Conservation (phyloP, 768 basidiomycete genomes). For the Kwoniella mangroviensis region DNA sequence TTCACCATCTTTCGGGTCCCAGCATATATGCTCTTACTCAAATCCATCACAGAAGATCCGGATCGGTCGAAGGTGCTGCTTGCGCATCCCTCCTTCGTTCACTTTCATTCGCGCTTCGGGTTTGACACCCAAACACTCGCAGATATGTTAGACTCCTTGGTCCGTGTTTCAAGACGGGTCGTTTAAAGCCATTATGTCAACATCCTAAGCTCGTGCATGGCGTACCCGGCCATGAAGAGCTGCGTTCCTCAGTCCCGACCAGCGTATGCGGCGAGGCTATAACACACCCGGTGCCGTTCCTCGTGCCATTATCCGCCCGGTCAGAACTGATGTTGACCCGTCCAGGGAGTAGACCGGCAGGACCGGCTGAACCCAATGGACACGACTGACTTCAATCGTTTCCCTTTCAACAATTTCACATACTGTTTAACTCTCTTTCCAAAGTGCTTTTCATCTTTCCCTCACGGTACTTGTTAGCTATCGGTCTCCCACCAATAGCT, state of each 20-base stretch:
- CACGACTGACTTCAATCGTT: conserved; percentile 72
- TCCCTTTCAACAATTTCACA: conserved; percentile 81
- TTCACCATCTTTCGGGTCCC: no score
- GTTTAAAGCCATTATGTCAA: conserved; percentile 78
- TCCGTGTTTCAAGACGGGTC: conserved; percentile 85
- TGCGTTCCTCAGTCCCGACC: conserved; percentile 69
- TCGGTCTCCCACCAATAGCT: conserved; percentile 80
- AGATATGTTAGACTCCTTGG: conserved; percentile 84
- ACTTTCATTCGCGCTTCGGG: conserved; percentile 71
- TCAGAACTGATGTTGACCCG: conserved; percentile 72
- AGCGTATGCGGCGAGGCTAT: conserved; percentile 67
- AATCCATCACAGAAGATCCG: no score
- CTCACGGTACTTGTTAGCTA: conserved; percentile 81
- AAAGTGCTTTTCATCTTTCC: conserved; percentile 83
- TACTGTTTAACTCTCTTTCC: conserved; percentile 80
- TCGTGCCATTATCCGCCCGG: conserved; percentile 64
- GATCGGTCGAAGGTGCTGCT: no score
- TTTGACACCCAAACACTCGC: conserved; percentile 79
- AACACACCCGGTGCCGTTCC: conserved; percentile 70
- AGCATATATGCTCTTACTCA: no score
- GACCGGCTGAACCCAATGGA: conserved; percentile 65
- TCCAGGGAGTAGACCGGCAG: conserved; percentile 66
- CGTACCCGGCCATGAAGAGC: conserved; percentile 65
- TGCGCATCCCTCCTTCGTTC: no score
- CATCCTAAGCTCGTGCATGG: conserved; percentile 72